Conservation (phyloP, 192 early-diverging fungal genomes). For the Mortierella antarctica region DNA sequence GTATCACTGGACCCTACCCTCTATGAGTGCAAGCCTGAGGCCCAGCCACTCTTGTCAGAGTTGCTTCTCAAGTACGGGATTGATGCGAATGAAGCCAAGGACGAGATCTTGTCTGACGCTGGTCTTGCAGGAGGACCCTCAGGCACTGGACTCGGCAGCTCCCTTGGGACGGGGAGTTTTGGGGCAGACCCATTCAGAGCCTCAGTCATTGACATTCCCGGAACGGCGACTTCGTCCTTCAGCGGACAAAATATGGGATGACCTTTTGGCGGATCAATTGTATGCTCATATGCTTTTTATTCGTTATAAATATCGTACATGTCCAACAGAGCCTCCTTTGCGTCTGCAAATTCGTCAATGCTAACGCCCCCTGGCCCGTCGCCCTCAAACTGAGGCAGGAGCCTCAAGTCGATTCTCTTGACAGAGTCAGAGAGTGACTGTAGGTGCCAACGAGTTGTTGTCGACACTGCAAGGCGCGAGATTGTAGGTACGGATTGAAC, state of each 20-base stretch:
- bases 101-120: slow-evolving; percentile 6
- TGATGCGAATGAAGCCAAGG: slow-evolving; percentile 6
- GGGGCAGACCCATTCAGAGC: slow-evolving; percentile 26
- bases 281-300: neutral
- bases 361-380: slow-evolving; percentile 25
- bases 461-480: slow-evolving; percentile 30
- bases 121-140: neutral
- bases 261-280: neutral
- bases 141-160: neutral
- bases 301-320: slow-evolving; percentile 52
- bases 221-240: neutral
- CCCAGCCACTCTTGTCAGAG: slow-evolving; percentile 10
- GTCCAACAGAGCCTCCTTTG: slow-evolving; percentile 33
- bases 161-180: neutral
- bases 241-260: neutral
- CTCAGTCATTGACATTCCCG: neutral
- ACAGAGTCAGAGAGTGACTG: slow-evolving; percentile 38
- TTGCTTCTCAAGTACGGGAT: slow-evolving; percentile 28
- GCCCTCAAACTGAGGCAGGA: slow-evolving; percentile 33
- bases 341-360: slow-evolving; percentile 38
- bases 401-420: slow-evolving; percentile 24
- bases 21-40: slow-evolving; percentile 7
- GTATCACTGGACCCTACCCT: slow-evolving; percentile 2
- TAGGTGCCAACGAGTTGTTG: slow-evolving; percentile 39
- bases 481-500: slow-evolving; percentile 29